These are phyloP conservation scores for Setaria italica DNA, from an alignment of 202 grass and related monocot species.

Conservation along the genomic window DNA sequence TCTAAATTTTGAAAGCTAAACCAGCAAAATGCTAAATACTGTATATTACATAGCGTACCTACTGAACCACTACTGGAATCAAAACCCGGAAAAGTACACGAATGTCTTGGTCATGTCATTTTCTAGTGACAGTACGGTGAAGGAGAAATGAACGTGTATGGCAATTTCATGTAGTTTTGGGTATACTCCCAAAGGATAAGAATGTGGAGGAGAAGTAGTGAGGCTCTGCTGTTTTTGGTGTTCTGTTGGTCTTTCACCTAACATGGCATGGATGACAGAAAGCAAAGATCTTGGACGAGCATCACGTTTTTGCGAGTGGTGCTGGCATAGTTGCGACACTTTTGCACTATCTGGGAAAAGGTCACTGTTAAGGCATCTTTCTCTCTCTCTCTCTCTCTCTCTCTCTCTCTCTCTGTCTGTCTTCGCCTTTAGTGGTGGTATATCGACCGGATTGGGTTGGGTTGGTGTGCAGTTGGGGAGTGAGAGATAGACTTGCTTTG, in stretches of 20 bases:
- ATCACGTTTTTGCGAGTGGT: neutral
- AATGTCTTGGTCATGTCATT: neutral
- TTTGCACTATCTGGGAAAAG: slow-evolving; percentile 29
- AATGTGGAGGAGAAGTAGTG: slow-evolving; percentile 1
- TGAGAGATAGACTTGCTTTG: neutral
- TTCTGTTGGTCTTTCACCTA: slow-evolving; percentile 29
- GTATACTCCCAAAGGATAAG: neutral
- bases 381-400: neutral
- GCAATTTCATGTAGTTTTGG: neutral
- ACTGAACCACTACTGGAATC: neutral
- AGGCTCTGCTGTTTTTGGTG: neutral
- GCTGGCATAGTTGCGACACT: slow-evolving; percentile 33
- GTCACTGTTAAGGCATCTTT: slow-evolving; percentile 16
- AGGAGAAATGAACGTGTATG: neutral
- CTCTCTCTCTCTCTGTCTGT: no score
- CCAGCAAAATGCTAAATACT: neutral
- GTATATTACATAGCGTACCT: neutral
- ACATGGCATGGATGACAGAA: slow-evolving; percentile 1
- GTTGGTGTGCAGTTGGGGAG: slow-evolving; percentile 25
- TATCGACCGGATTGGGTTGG: slow-evolving; percentile 22
- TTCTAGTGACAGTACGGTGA: neutral
- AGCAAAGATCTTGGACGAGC: neutral
- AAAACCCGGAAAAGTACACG: neutral
- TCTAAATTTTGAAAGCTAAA: neutral
- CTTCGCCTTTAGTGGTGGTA: slow-evolving; percentile 8